A percentile compares a stretch with the other conserved stretches of the same genome.
phyloP scores from a whole-genome alignment of 2,329 filamentous ascomycete genomes.

The Arthrobotrys conoides region DNA sequence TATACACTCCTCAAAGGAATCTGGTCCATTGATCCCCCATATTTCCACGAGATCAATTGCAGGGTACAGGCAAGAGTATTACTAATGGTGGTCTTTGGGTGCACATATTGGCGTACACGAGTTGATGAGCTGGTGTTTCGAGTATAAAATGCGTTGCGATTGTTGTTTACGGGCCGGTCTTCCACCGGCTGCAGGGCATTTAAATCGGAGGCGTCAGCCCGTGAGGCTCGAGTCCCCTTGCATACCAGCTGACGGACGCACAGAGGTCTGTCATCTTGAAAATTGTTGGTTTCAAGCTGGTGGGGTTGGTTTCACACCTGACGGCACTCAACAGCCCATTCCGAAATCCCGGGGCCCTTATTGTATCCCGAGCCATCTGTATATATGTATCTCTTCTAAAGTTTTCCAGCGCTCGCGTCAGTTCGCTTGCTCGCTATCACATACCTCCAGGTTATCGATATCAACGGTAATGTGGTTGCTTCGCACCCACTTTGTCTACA shows the following conservation, averaged over 20 bases:
- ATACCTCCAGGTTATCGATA: too few species aligned
- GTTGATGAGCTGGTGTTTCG: background rate
- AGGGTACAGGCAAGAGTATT: background rate
- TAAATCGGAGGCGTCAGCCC: slow-evolving; percentile 50
- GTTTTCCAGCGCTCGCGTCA: slow-evolving; percentile 4
- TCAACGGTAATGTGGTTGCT: background rate
- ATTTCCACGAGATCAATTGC: background rate
- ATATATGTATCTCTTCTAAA: background rate
- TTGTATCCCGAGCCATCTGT: background rate
- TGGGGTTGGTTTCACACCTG: slow-evolving; percentile 23
- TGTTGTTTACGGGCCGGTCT: slow-evolving; percentile 56
- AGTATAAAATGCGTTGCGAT: slow-evolving; percentile 37
- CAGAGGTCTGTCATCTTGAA: slow-evolving; percentile 17
- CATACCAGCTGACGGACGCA: slow-evolving; percentile 3
- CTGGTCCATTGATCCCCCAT: background rate
- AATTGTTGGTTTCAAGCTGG: slow-evolving; percentile 32
- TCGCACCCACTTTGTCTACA: background rate
- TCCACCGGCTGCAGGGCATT: slow-evolving; percentile 37
- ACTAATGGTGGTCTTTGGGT: background rate
- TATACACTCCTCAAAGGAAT: slow-evolving; percentile 1
- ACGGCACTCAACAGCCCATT: slow-evolving; percentile 45
- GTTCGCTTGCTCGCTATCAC: slow-evolving; percentile 8
- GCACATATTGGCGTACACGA: background rate
- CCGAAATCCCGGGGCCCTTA: slow-evolving; percentile 55
- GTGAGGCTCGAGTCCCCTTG: slow-evolving; percentile 30